A percentile compares a stretch with the other conserved stretches of the same genome.
These are phyloP conservation scores for Cladobotryum mycophilum DNA, from an alignment of 2,329 filamentous ascomycete genomes.

Conservation along the genomic window DNA sequence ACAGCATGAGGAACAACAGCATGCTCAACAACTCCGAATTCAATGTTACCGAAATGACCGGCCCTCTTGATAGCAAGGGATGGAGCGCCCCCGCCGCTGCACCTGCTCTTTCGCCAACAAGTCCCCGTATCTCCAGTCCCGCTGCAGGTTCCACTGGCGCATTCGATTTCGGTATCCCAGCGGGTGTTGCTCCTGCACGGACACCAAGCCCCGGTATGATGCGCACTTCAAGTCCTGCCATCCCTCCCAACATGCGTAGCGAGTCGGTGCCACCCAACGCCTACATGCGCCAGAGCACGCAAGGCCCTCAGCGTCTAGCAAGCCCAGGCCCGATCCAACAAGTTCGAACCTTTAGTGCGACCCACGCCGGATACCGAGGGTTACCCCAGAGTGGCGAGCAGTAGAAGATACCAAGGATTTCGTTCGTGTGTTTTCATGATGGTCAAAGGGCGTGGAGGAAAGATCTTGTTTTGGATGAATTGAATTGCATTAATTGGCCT, in stretches of 20 bases:
- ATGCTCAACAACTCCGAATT: constrained; percentile 13
- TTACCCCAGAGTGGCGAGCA: background rate
- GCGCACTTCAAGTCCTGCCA: constrained; percentile 6
- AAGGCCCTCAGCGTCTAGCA: background rate
- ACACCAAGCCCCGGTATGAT: constrained; percentile 1
- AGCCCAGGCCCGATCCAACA: constrained; percentile 6
- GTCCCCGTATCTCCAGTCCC: constrained; percentile 11
- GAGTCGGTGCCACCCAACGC: background rate
- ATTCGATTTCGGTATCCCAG: constrained; percentile 15
- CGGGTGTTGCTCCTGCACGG: background rate
- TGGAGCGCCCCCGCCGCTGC: constrained; percentile 12
- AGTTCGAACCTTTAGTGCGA: constrained; percentile 14
- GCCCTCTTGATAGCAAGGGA: constrained; percentile 12
- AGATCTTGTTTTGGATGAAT: constrained; percentile 1
- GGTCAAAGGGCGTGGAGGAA: constrained; percentile 3
- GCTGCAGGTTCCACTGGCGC: constrained; percentile 9
- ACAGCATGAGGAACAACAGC: constrained; percentile 10
- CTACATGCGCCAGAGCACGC: background rate
- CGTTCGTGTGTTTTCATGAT: background rate
- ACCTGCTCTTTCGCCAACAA: constrained; percentile 5
- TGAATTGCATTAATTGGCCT: constrained; percentile 1
- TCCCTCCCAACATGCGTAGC: background rate
- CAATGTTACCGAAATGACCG: constrained; percentile 13
- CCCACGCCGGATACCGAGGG: constrained; percentile 9
- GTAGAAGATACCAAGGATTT: background rate